A percentile compares a stretch with the other conserved stretches of the same genome.
phyloP scores from a whole-genome alignment of 495 filamentous ascomycete species.

The Choiromyces venosus region DNA sequence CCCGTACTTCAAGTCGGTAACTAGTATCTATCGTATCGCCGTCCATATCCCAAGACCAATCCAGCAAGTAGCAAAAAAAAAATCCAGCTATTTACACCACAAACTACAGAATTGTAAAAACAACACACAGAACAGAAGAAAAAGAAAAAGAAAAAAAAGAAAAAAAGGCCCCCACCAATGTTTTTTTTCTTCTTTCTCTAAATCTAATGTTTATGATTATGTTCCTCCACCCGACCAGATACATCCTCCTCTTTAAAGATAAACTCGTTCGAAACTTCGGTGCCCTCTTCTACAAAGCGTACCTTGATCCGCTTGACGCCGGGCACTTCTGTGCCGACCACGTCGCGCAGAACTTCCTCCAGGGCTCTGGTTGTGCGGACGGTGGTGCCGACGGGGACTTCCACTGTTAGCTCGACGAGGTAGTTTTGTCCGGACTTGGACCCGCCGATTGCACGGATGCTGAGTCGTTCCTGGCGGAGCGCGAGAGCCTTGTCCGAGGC shows the following conservation, averaged over 20 bases:
- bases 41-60: not conserved
- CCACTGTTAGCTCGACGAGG: conserved; percentile 77
- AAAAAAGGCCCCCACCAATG: not conserved
- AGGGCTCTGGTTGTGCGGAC: conserved; percentile 61
- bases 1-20: not conserved
- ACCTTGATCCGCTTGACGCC: conserved; percentile 77
- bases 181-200: conserved; percentile 16
- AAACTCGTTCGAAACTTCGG: conserved; percentile 30
- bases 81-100: not conserved
- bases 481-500: conserved; percentile 58
- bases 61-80: not conserved
- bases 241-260: conserved; percentile 32
- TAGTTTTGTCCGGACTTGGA: conserved; percentile 95
- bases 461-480: conserved; percentile 50
- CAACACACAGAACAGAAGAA: not conserved
- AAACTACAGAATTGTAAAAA: too few species aligned
- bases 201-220: conserved; percentile 27
- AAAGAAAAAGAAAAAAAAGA: not conserved
- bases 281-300: conserved; percentile 65
- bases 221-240: conserved; percentile 23
- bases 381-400: conserved; percentile 65
- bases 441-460: conserved; percentile 69
- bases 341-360: conserved; percentile 64
- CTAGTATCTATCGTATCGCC: not conserved
- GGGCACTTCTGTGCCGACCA: conserved; percentile 65